A percentile compares a stretch with the other conserved stretches of the same genome.
Conservation (phyloP, 163 green algal genomes). For the Chloromonas sp. region DNA sequence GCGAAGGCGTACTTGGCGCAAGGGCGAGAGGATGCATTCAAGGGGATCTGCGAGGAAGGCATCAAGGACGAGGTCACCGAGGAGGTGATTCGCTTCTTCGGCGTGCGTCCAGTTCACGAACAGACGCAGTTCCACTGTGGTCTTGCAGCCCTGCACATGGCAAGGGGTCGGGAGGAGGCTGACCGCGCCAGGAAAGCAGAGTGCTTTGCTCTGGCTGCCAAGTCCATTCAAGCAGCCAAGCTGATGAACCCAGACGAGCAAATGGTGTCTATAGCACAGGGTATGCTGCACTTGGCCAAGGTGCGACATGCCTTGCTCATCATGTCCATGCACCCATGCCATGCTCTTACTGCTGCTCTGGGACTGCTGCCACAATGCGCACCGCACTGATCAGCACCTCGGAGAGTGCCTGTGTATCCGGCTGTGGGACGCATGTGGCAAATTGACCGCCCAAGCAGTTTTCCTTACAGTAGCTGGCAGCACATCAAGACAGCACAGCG, state of each 20-base stretch:
- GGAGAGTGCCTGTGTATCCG: too few species aligned
- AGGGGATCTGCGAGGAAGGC: conserved; percentile 47
- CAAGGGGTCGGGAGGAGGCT: conserved; percentile 27
- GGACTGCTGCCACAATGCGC: background rate
- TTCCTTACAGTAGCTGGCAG: too few species aligned
- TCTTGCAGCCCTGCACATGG: conserved; percentile 50
- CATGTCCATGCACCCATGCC: background rate
- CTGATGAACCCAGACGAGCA: conserved; percentile 57
- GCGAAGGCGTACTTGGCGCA: conserved; percentile 59
- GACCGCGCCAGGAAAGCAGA: conserved; percentile 22
- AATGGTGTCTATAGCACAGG: conserved; percentile 65
- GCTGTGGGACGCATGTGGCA: too few species aligned
- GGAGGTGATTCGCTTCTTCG: conserved; percentile 55
- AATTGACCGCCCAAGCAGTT: too few species aligned
- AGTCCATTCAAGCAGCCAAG: conserved; percentile 36
- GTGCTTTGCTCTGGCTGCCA: conserved; percentile 30
- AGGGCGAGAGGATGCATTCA: conserved; percentile 34
- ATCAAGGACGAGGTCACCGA: conserved; percentile 30
- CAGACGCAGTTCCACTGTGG: conserved; percentile 66
- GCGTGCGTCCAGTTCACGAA: conserved; percentile 45
- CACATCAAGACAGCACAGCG: background rate
- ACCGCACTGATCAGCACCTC: too few species aligned
- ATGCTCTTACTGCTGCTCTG: background rate
- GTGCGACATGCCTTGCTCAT: conserved; percentile 19
- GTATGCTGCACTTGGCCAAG: conserved; percentile 49